phyloP scores from a whole-genome alignment of 768 basidiomycete species.

The Cubamyces sp. region DNA sequence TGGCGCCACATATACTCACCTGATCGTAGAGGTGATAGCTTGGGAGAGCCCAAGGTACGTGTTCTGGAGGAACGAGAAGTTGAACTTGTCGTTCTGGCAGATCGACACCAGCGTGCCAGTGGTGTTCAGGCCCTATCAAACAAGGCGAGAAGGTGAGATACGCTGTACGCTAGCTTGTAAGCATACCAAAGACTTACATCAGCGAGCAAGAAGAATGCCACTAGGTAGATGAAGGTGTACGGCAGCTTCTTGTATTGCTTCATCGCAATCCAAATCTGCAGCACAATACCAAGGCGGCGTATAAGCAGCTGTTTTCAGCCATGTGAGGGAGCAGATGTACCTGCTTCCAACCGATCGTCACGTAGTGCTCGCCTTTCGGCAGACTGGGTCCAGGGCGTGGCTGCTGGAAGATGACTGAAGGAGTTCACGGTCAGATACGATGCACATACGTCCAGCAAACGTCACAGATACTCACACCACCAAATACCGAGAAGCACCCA shows the following conservation, averaged over 20 bases:
- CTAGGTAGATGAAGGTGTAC: conserved; percentile 80
- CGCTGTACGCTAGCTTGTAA: not conserved
- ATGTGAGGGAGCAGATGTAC: conserved; percentile 37
- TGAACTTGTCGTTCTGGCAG: conserved; percentile 81
- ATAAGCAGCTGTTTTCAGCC: not conserved
- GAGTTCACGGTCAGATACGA: not conserved
- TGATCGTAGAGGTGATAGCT: conserved; percentile 68
- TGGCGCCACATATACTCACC: conserved; percentile 18
- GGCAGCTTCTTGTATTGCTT: conserved; percentile 80
- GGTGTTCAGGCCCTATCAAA: conserved; percentile 71
- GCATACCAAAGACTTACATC: conserved; percentile 51
- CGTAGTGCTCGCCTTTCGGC: conserved; percentile 74
- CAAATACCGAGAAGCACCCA: conserved; percentile 84
- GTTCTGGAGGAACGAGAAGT: conserved; percentile 79
- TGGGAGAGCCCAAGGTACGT: conserved; percentile 80
- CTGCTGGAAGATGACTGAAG: conserved; percentile 77
- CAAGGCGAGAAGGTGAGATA: not conserved
- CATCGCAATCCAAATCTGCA: conserved; percentile 75
- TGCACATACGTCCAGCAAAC: not conserved
- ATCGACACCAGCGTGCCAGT: conserved; percentile 76
- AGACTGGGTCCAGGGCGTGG: conserved; percentile 81
- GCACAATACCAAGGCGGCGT: not conserved
- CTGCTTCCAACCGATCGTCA: conserved; percentile 89
- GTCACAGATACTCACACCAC: conserved; percentile 67
- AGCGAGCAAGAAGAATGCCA: conserved; percentile 77